Conservation (phyloP, 2,329 filamentous ascomycete species). For the Aspergillus sp. region DNA sequence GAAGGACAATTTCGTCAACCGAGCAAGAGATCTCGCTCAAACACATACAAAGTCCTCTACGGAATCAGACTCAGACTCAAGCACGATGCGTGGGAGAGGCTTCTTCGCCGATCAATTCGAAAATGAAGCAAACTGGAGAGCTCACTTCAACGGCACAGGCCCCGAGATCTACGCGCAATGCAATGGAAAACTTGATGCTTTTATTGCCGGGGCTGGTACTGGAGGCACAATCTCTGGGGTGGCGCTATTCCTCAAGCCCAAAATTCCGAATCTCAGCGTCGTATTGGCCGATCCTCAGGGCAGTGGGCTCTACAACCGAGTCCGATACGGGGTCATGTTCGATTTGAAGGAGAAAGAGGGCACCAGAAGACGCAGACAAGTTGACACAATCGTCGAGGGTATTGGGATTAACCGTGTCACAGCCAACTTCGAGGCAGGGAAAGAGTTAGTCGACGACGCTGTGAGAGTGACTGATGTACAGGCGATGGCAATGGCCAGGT, state of each 20-base stretch:
- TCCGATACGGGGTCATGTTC: conserved; percentile 95
- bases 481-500: conserved; percentile 88
- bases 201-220: conserved; percentile 89
- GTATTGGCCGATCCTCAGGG: conserved; percentile 92
- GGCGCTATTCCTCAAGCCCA: conserved; percentile 73
- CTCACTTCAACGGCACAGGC: conserved; percentile 77
- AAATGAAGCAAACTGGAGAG: conserved; percentile 79
- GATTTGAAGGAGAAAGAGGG: conserved; percentile 83
- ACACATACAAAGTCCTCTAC: conserved; percentile 58
- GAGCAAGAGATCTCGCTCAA: conserved; percentile 69
- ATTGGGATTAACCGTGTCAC: conserved; percentile 96
- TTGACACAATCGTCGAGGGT: conserved; percentile 93
- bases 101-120: conserved; percentile 98
- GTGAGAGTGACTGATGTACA: conserved; percentile 84
- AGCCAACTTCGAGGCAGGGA: conserved; percentile 81
- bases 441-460: conserved; percentile 84
- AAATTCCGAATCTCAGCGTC: conserved; percentile 59
- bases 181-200: conserved; percentile 70
- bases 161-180: conserved; percentile 85
- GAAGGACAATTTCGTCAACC: conserved; percentile 89
- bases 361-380: conserved; percentile 80
- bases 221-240: conserved; percentile 91
- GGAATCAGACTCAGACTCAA: background rate
- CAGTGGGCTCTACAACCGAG: conserved; percentile 85
- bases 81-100: conserved; percentile 61